These are phyloP conservation scores for Massarina eburnea DNA, from an alignment of 2,329 filamentous ascomycete genomes.

Conservation along the genomic window DNA sequence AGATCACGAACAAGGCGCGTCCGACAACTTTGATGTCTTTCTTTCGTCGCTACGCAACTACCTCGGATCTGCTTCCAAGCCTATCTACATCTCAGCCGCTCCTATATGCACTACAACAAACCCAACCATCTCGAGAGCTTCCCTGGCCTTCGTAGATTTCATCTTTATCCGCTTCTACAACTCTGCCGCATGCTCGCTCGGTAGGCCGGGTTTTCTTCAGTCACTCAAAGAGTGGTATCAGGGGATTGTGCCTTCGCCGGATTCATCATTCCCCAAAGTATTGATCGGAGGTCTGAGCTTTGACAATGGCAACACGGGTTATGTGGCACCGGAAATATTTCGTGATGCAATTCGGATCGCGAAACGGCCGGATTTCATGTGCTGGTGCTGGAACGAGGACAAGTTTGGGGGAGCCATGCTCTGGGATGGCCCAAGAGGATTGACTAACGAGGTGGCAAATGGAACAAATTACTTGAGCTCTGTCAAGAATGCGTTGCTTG, in stretches of 20 bases:
- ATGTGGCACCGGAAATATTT: not conserved
- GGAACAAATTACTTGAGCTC: not conserved
- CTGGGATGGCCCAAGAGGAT: constrained; percentile 1
- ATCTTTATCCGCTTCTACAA: constrained; percentile 6
- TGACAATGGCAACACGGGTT: constrained; percentile 1
- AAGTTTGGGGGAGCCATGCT: constrained; percentile 3
- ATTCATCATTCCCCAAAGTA: not conserved
- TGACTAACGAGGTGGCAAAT: not conserved
- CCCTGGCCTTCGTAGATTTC: constrained; percentile 2
- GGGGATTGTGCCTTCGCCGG: not conserved
- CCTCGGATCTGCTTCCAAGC: not conserved
- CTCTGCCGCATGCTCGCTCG: constrained; percentile 1
- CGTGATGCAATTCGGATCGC: not conserved
- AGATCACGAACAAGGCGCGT: constrained; percentile 1
- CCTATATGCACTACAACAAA: not conserved
- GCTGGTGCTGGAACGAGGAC: constrained; percentile 1
- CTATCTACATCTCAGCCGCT: constrained; percentile 3
- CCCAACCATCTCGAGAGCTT: not conserved
- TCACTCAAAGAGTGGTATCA: constrained; percentile 3
- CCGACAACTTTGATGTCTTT: not conserved
- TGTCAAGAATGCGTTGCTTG: not conserved
- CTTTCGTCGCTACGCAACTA: not conserved
- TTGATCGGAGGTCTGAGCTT: constrained; percentile 3
- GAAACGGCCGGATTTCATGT: not conserved
- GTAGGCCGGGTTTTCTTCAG: not conserved